These are phyloP conservation scores for Eutrema yunnanense DNA, from an alignment of 345 rosid species.

Conservation along the genomic window DNA sequence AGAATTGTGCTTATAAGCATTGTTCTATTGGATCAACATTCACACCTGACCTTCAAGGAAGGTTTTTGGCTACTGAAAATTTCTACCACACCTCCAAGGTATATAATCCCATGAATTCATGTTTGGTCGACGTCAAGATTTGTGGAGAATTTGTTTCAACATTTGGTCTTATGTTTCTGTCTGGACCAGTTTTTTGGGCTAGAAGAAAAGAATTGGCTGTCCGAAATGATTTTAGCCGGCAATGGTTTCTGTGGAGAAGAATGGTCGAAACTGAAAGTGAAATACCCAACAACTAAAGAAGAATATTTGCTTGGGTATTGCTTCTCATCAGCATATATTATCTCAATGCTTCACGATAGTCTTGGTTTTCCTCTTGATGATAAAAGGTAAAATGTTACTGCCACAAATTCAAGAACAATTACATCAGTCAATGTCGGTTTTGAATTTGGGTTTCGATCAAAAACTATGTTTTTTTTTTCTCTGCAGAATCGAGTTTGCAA, in stretches of 20 bases:
- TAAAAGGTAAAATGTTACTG: slow-evolving; percentile 36
- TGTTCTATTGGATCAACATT: slow-evolving; percentile 78
- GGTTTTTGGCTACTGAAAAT: slow-evolving; percentile 76
- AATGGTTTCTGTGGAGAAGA: slow-evolving; percentile 66
- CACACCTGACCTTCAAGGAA: slow-evolving; percentile 72
- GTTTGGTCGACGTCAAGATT: background rate
- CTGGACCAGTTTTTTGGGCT: slow-evolving; percentile 66
- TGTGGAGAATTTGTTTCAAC: background rate
- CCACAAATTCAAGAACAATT: background rate
- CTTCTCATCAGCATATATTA: slow-evolving; percentile 80
- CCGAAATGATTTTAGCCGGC: slow-evolving; percentile 55
- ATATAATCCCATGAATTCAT: background rate
- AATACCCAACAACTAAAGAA: slow-evolving; percentile 44
- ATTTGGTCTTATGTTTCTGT: slow-evolving; percentile 10
- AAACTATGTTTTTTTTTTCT: slow-evolving; percentile 22
- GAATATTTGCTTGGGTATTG: slow-evolving; percentile 61
- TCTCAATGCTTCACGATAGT: slow-evolving; percentile 84
- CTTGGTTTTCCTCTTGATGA: slow-evolving; percentile 69
- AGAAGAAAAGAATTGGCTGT: slow-evolving; percentile 45
- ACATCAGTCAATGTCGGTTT: background rate
- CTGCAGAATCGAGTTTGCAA: slow-evolving; percentile 43
- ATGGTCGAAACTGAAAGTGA: slow-evolving; percentile 61
- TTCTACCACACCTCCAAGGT: slow-evolving; percentile 88
- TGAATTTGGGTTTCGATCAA: background rate
- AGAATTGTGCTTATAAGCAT: slow-evolving; percentile 46